A percentile compares a stretch with the other conserved stretches of the same genome.
These are phyloP conservation scores for Trametes pubescens DNA, from an alignment of 1,284 basidiomycete species.

Conservation along the genomic window DNA sequence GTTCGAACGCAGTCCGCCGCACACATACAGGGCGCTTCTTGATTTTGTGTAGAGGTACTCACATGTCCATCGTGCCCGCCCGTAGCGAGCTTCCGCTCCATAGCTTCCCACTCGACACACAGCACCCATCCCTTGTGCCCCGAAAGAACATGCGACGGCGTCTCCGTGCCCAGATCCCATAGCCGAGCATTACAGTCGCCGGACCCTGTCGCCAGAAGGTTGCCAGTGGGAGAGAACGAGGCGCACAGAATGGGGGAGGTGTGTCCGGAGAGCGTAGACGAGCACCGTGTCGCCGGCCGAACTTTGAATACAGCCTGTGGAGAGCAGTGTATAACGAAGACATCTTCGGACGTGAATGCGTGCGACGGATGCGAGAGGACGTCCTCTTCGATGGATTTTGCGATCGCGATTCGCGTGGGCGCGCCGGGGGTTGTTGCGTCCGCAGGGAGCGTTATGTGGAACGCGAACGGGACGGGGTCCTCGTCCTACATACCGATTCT, in stretches of 20 bases:
- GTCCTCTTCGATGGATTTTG: slow-evolving; percentile 83
- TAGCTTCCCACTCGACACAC: slow-evolving; percentile 96
- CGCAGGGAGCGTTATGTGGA: slow-evolving; percentile 80
- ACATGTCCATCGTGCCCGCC: slow-evolving; percentile 93
- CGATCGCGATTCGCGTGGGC: slow-evolving; percentile 80
- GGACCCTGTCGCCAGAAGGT: slow-evolving; percentile 91
- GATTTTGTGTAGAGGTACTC: slow-evolving; percentile 35
- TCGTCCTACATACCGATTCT: slow-evolving; percentile 61
- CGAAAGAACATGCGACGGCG: slow-evolving; percentile 85
- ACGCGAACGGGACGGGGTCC: slow-evolving; percentile 90
- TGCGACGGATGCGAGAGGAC: slow-evolving; percentile 76
- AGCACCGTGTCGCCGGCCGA: slow-evolving; percentile 92
- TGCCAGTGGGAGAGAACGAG: slow-evolving; percentile 94
- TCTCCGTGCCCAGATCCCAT: slow-evolving; percentile 96
- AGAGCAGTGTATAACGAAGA: slow-evolving; percentile 87
- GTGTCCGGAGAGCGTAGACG: slow-evolving; percentile 91
- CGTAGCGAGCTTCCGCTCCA: slow-evolving; percentile 90
- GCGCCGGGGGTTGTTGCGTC: slow-evolving; percentile 60
- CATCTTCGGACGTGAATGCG: slow-evolving; percentile 85
- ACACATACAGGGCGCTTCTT: too few relatives aligned
- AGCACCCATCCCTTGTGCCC: slow-evolving; percentile 56
- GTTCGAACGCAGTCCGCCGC: too few relatives aligned
- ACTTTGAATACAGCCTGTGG: slow-evolving; percentile 98
- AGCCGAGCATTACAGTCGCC: slow-evolving; percentile 94
- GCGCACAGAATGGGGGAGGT: slow-evolving; percentile 95